phyloP scores from a whole-genome alignment of 495 filamentous ascomycete species.

The Lasiosphaeriaceae sp. region DNA sequence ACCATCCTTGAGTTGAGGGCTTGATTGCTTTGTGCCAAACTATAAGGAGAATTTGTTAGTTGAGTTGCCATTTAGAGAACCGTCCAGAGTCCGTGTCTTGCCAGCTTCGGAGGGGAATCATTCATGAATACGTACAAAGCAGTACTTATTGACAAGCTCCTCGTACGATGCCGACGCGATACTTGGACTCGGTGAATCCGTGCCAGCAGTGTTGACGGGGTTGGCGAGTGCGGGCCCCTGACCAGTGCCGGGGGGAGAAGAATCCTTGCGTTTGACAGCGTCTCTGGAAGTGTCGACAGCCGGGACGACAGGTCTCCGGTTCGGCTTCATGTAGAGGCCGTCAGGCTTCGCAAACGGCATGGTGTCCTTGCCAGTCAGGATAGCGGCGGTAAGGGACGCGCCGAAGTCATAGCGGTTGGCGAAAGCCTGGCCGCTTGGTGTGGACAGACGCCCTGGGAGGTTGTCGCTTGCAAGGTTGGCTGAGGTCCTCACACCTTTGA shows the following conservation, averaged over 20 bases:
- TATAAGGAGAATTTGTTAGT: constrained; percentile 23
- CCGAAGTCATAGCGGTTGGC: constrained; percentile 91
- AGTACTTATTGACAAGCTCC: constrained; percentile 95
- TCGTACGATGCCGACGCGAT: constrained; percentile 83
- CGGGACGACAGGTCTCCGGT: constrained; percentile 26
- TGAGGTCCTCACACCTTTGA: constrained; percentile 50
- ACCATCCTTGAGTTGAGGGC: constrained; percentile 33
- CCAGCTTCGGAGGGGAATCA: constrained; percentile 18
- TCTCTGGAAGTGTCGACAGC: constrained; percentile 11
- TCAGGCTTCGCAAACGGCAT: constrained; percentile 49
- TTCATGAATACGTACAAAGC: constrained; percentile 78
- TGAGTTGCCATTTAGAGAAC: not conserved
- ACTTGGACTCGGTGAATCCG: constrained; percentile 39
- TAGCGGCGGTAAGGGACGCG: constrained; percentile 80
- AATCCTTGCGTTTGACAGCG: constrained; percentile 12
- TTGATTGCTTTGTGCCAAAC: constrained; percentile 45
- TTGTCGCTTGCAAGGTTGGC: constrained; percentile 46
- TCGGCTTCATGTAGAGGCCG: constrained; percentile 48
- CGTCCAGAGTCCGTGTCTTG: constrained; percentile 19
- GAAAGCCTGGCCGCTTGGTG: constrained; percentile 70
- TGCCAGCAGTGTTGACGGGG: constrained; percentile 18
- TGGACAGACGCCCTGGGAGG: constrained; percentile 43
- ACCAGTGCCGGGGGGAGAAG: constrained; percentile 4
- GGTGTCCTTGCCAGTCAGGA: constrained; percentile 58
- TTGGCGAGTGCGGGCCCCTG: constrained; percentile 9